Evolutionary conservation across 495 filamentous ascomycete species (phyloP), one percentile per base, ranked within the genome.

Genomic region (Trichoderma orchidacearum): DNA sequence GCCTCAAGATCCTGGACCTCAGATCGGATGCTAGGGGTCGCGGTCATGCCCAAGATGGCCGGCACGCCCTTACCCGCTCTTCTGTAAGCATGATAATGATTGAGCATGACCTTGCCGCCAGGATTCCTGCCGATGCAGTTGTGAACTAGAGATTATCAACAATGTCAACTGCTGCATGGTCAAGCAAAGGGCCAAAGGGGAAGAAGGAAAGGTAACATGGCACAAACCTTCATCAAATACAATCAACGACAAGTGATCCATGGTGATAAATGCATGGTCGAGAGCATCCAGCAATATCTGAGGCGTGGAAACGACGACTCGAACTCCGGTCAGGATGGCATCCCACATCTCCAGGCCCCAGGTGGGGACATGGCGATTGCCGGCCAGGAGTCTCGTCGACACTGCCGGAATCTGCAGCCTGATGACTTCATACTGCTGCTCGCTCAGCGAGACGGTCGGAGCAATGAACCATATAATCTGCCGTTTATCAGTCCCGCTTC

Each of bases 151-250:
- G 29, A 53, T 15, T 17, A 48, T 2, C 3, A 25, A 11, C 18
- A 0, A 27, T 28, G 18, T 48, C n/a, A 41, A 23, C 41, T 1
- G 15, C 5, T 48, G 9, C 2, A n/a, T n/a, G n/a, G n/a, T n/a
- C n/a, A n/a, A n/a, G n/a, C n/a, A n/a, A n/a, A n/a, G n/a, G n/a
- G n/a, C n/a, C n/a, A n/a, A n/a, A n/a, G n/a, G n/a, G n/a, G n/a
- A n/a, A n/a, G n/a, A n/a, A n/a, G 13, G 35, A 28, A 17, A 27
- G 1, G 15, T 5, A 51, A 25, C 12, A 32, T 28, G 21, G 29
- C 6, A 61, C 71, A 51, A 63, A 90, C 90, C 89, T 82, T 98
- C 92, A 63, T 98, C 92, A 58, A 96, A 91, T 0, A 96, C 75
- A 21, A 98, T 68, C 1, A 98, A 70, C 18, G 81, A 70, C 30